Percentiles rank a stretch among this genome's conserved stretches.
phyloP scores from a whole-genome alignment of 768 basidiomycete genomes.

The Boletus subcaerulescens region DNA sequence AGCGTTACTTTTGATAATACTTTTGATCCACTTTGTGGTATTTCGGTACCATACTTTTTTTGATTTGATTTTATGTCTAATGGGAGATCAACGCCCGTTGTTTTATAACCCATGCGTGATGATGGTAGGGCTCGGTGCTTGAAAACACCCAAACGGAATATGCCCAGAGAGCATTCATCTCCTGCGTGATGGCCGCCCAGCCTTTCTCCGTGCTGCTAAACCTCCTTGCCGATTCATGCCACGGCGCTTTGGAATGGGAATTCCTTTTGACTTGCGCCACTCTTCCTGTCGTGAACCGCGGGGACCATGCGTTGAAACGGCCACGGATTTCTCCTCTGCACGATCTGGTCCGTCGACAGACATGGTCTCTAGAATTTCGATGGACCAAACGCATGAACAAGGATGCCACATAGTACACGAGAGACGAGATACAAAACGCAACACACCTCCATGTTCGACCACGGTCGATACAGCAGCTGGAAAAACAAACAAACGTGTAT shows the following conservation, averaged over 20 bases:
- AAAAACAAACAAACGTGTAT: not conserved
- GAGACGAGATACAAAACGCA: not conserved
- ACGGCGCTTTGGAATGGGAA: constrained; percentile 48
- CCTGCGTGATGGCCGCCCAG: constrained; percentile 69
- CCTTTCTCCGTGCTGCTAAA: constrained; percentile 56
- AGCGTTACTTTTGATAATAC: not conserved
- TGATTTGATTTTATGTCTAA: not conserved
- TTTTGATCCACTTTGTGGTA: not conserved
- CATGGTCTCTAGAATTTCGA: constrained; percentile 44
- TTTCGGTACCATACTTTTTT: constrained; percentile 17
- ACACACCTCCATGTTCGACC: constrained; percentile 23
- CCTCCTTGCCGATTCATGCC: constrained; percentile 70
- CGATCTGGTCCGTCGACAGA: constrained; percentile 41
- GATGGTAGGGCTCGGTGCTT: not conserved
- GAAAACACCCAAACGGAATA: not conserved
- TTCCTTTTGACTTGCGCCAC: constrained; percentile 81
- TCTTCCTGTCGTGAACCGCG: constrained; percentile 73
- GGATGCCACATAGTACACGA: not conserved
- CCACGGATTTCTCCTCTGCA: constrained; percentile 29
- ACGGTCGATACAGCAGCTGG: constrained; percentile 16
- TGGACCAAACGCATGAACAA: constrained; percentile 4
- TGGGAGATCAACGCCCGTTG: not conserved
- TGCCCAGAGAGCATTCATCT: constrained; percentile 39
- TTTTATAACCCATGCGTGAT: too few species aligned
- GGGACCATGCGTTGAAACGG: constrained; percentile 80